phyloP scores from a whole-genome alignment of 2,329 filamentous ascomycete genomes.

The Penicillium sp. region DNA sequence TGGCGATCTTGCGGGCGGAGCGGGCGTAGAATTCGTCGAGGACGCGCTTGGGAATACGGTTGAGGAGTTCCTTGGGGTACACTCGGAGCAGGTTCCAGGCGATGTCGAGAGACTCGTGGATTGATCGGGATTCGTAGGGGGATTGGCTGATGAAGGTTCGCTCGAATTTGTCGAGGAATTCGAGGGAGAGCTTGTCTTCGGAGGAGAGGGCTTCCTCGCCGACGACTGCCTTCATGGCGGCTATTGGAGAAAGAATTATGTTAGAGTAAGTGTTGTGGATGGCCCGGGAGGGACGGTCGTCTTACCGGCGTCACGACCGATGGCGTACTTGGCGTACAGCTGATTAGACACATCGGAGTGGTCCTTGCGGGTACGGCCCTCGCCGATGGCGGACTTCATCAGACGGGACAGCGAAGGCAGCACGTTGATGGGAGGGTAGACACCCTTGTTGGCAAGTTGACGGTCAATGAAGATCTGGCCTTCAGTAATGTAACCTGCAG shows the following conservation, averaged over 20 bases:
- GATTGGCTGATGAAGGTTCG: slow-evolving; percentile 90
- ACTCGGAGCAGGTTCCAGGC: slow-evolving; percentile 96
- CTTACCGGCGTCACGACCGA: slow-evolving; percentile 82
- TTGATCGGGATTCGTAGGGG: slow-evolving; percentile 85
- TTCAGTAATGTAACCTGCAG: slow-evolving; percentile 52
- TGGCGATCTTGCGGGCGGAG: slow-evolving; percentile 45
- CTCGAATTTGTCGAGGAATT: slow-evolving; percentile 99
- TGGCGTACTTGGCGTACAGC: slow-evolving; percentile 98
- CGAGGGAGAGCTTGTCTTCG: slow-evolving; percentile 95
- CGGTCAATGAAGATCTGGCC: slow-evolving; percentile 98
- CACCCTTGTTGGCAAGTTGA: slow-evolving; percentile 89
- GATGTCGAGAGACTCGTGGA: slow-evolving; percentile 91
- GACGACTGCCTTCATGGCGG: slow-evolving; percentile 98
- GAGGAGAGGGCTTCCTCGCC: slow-evolving; percentile 94
- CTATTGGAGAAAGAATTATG: slow-evolving; percentile 39
- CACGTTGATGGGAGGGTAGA: slow-evolving; percentile 99
- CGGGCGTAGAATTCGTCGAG: slow-evolving; percentile 82
- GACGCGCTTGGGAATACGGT: slow-evolving; percentile 84
- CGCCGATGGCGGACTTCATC: slow-evolving; percentile 99
- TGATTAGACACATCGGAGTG: slow-evolving; percentile 99
- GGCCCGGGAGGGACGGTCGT: slow-evolving; percentile 1
- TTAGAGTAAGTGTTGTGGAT: background rate
- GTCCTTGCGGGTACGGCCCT: slow-evolving; percentile 94
- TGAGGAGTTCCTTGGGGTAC: slow-evolving; percentile 96
- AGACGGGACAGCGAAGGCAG: slow-evolving; percentile 96